Percentiles rank a stretch among this genome's conserved stretches.
phyloP scores from a whole-genome alignment of 768 basidiomycete species.

The Lactarius evosmus region DNA sequence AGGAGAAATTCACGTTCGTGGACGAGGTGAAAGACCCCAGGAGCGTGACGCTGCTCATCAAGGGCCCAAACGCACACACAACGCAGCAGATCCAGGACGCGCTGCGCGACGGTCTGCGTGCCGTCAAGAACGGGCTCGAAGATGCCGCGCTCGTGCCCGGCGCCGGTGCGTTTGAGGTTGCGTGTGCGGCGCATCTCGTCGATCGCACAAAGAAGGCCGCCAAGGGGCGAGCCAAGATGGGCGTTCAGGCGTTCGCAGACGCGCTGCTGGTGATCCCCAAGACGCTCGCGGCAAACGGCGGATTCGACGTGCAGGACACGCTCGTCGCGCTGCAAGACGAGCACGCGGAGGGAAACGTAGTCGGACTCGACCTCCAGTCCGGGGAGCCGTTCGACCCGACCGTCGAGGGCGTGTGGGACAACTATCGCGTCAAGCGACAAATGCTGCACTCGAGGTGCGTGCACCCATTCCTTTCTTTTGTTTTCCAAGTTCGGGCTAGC shows the following conservation, averaged over 20 bases:
- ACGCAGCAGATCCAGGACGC: constrained; percentile 97
- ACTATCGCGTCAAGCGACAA: constrained; percentile 97
- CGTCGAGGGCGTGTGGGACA: constrained; percentile 97
- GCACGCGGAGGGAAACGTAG: constrained; percentile 87
- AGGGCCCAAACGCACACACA: constrained; percentile 96
- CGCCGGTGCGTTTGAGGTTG: constrained; percentile 97
- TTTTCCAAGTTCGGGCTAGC: constrained; percentile 29
- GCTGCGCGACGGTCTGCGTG: constrained; percentile 92
- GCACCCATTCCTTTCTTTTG: not conserved
- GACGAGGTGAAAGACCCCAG: constrained; percentile 96
- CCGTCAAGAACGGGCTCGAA: constrained; percentile 95
- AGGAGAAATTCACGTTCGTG: constrained; percentile 97
- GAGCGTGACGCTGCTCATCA: constrained; percentile 93
- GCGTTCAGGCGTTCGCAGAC: constrained; percentile 95
- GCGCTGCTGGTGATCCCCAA: constrained; percentile 93
- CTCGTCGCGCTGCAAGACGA: constrained; percentile 96
- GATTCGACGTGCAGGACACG: constrained; percentile 94
- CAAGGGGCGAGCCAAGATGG: constrained; percentile 95
- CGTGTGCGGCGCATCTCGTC: constrained; percentile 81
- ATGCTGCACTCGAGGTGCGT: constrained; percentile 95
- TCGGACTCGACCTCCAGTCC: constrained; percentile 88
- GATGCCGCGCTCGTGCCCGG: constrained; percentile 87
- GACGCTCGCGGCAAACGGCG: constrained; percentile 93
- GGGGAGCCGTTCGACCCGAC: constrained; percentile 97
- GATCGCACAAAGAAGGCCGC: constrained; percentile 78